These are phyloP conservation scores for Cairneyella variabilis DNA, from an alignment of 495 filamentous ascomycete species.

Conservation along the genomic window DNA sequence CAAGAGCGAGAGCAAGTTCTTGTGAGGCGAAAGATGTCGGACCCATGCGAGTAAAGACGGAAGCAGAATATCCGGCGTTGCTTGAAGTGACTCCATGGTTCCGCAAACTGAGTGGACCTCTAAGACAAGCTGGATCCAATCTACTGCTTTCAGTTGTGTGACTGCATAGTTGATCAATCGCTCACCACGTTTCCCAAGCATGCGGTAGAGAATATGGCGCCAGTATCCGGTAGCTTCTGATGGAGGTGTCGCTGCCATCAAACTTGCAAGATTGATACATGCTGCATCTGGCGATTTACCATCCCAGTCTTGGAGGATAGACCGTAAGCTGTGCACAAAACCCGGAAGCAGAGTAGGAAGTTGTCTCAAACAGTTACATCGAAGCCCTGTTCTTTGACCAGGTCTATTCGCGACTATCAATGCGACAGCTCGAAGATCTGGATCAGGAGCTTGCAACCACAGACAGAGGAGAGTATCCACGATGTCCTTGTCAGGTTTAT, in stretches of 20 bases:
- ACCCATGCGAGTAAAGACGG: constrained; percentile 6
- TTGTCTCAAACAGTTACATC: not conserved
- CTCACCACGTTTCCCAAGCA: not conserved
- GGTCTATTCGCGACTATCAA: not conserved
- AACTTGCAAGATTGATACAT: not conserved
- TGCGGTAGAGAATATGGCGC: not conserved
- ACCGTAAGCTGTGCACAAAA: not conserved
- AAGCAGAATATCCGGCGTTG: not conserved
- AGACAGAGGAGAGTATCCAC: not conserved
- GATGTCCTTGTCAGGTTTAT: not conserved
- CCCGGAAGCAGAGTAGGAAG: not conserved
- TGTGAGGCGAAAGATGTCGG: no score
- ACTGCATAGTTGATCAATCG: constrained; percentile 2
- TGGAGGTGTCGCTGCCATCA: not conserved
- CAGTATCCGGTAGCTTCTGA: not conserved
- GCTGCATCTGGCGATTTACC: not conserved
- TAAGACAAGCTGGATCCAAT: constrained; percentile 4
- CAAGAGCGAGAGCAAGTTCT: no score
- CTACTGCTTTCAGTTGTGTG: not conserved
- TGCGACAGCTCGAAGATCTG: not conserved
- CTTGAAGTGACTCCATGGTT: not conserved
- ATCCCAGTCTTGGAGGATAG: not conserved
- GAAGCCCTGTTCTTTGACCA: not conserved
- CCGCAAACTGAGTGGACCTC: constrained; percentile 1
- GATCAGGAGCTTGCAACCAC: not conserved